phyloP scores from a whole-genome alignment of 1,284 basidiomycete species.

The Meira nashicola region DNA sequence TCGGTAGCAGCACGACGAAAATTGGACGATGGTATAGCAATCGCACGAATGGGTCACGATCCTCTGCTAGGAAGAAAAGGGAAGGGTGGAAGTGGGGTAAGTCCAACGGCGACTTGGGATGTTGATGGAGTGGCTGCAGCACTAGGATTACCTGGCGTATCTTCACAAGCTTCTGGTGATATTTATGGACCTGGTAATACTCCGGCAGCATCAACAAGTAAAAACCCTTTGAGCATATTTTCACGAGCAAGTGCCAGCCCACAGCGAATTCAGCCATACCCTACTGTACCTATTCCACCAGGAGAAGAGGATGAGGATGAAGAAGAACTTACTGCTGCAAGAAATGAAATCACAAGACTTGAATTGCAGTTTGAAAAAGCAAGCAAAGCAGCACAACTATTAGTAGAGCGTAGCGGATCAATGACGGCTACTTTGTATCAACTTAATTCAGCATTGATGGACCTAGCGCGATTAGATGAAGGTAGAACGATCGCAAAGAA shows the following conservation, averaged over 20 bases:
- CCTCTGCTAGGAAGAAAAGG: not conserved
- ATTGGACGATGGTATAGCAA: slow-evolving; percentile 5
- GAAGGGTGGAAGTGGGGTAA: slow-evolving; percentile 2
- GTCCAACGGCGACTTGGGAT: not conserved
- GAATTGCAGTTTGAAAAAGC: slow-evolving; percentile 13
- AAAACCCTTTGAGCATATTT: slow-evolving; percentile 1
- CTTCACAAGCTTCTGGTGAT: not conserved
- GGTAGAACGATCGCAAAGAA: not conserved
- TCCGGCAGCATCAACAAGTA: not conserved
- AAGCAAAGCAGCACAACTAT: not conserved
- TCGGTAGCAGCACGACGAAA: not conserved
- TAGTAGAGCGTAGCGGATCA: slow-evolving; percentile 1
- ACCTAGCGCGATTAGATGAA: not conserved
- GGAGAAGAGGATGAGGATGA: slow-evolving; percentile 13
- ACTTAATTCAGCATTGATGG: not conserved
- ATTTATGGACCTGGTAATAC: not conserved
- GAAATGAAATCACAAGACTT: slow-evolving; percentile 11
- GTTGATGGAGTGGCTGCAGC: slow-evolving; percentile 13
- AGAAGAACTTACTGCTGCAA: slow-evolving; percentile 8
- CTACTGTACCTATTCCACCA: not conserved
- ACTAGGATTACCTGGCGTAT: slow-evolving; percentile 2
- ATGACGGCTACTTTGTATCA: slow-evolving; percentile 1
- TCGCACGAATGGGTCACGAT: slow-evolving; percentile 1
- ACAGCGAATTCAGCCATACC: not conserved
- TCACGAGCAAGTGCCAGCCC: slow-evolving; percentile 2